phyloP scores from a whole-genome alignment of 2,329 filamentous ascomycete species.

The Stromatinia cepivora region DNA sequence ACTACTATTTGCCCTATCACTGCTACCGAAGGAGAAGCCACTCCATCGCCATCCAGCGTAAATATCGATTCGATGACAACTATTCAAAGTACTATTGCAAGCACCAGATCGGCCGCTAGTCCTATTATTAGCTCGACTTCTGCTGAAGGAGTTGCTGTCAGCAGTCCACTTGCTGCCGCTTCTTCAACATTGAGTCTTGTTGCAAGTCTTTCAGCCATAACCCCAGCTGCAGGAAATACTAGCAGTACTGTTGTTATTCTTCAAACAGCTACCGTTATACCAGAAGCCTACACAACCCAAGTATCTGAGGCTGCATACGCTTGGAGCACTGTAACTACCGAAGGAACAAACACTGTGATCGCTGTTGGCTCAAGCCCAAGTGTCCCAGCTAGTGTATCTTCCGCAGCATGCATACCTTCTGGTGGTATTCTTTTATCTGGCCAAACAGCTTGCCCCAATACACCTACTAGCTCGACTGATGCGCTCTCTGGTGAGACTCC shows the following conservation, averaged over 20 bases:
- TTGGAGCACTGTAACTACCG: conserved; percentile 15
- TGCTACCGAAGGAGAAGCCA: conserved; percentile 5
- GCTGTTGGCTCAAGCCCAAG: conserved; percentile 4
- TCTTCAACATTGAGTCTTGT: not conserved
- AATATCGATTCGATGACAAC: not conserved
- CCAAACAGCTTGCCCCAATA: not conserved
- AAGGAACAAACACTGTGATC: not conserved
- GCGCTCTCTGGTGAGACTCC: not conserved
- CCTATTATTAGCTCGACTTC: not conserved
- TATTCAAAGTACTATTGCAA: not conserved
- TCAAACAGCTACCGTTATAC: conserved; percentile 2
- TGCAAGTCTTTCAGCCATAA: not conserved
- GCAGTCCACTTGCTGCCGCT: conserved; percentile 5
- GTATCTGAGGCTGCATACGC: not conserved
- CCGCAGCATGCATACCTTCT: not conserved
- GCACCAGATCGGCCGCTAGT: not conserved
- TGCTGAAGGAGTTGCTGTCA: conserved; percentile 1
- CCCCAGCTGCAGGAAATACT: not conserved
- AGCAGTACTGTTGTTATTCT: not conserved
- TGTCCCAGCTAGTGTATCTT: not conserved
- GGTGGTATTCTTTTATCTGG: not conserved
- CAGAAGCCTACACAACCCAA: conserved; percentile 11
- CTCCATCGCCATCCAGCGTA: not conserved
- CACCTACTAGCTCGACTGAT: not conserved
- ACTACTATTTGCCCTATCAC: conserved; percentile 16